A percentile compares a stretch with the other conserved stretches of the same genome.
These are phyloP conservation scores for Penicillium herquei DNA, from an alignment of 495 filamentous ascomycete species.

Conservation along the genomic window DNA sequence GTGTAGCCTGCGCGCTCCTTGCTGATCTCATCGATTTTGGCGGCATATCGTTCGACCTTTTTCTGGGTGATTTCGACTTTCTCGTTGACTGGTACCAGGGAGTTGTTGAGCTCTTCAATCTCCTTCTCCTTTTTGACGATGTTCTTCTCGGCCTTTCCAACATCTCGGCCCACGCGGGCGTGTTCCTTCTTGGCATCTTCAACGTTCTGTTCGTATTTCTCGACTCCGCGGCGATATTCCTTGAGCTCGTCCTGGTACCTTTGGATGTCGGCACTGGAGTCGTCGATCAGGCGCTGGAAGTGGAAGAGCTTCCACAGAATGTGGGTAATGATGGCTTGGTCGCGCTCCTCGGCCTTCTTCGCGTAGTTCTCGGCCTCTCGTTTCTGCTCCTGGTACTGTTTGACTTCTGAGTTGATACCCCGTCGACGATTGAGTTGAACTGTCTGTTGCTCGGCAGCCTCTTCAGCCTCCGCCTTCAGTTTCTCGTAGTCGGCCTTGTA, in stretches of 20 bases:
- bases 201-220: constrained; percentile 77
- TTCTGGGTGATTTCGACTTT: constrained; percentile 81
- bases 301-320: constrained; percentile 97
- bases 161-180: constrained; percentile 72
- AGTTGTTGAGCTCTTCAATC: constrained; percentile 81
- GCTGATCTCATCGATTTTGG: constrained; percentile 64
- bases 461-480: constrained; percentile 79
- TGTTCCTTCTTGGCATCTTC: constrained; percentile 88
- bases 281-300: constrained; percentile 89
- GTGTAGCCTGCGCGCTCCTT: constrained; percentile 74
- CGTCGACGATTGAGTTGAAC: constrained; percentile 83
- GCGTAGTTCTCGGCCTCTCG: constrained; percentile 91
- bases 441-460: constrained; percentile 82
- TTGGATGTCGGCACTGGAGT: constrained; percentile 86
- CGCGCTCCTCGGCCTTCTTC: constrained; percentile 80
- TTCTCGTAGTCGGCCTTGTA: constrained; percentile 94
- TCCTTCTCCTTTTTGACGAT: constrained; percentile 87
- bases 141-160: constrained; percentile 73
- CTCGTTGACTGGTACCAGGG: constrained; percentile 83
- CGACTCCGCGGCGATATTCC: constrained; percentile 83
- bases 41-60: constrained; percentile 64
- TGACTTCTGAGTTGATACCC: constrained; percentile 96
- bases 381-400: constrained; percentile 96
- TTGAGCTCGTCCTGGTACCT: constrained; percentile 95
- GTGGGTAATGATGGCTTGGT: constrained; percentile 90